phyloP scores from a whole-genome alignment of 2,329 filamentous ascomycete species.

The Aspergillus pseudoviridinutans region DNA sequence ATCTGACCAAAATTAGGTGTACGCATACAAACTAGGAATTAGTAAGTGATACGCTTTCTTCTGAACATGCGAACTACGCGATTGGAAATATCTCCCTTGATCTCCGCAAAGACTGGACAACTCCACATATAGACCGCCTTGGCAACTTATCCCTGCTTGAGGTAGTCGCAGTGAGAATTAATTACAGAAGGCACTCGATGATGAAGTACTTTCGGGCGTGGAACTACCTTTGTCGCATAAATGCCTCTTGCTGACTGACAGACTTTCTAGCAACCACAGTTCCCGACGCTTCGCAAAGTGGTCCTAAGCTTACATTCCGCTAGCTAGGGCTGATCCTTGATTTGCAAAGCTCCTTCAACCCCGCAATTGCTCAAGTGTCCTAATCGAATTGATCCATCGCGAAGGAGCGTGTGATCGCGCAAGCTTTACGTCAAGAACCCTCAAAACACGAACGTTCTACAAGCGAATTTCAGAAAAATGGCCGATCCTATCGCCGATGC shows the following conservation, averaged over 20 bases:
- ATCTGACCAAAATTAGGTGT: neutral
- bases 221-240: neutral
- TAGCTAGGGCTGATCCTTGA: slow-evolving; percentile 5
- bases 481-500: slow-evolving; percentile 10
- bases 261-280: neutral
- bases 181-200: neutral
- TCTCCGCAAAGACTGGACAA: neutral
- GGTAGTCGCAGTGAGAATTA: neutral
- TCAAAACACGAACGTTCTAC: neutral
- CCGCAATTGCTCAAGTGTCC: neutral
- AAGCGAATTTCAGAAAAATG: neutral
- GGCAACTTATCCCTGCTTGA: neutral
- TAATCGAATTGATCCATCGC: neutral
- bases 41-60: neutral
- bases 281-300: neutral
- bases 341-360: neutral
- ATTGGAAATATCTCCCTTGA: neutral
- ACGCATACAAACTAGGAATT: neutral
- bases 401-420: neutral
- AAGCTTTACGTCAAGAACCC: neutral
- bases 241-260: neutral
- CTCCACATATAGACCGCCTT: slow-evolving; percentile 4
- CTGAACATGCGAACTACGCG: neutral
- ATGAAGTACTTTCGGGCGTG: neutral
- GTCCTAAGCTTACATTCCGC: slow-evolving; percentile 3